Evolutionary conservation across 106 monocot genomes (phyloP).

Genomic region (Apostasia shenzhenica): DNA sequence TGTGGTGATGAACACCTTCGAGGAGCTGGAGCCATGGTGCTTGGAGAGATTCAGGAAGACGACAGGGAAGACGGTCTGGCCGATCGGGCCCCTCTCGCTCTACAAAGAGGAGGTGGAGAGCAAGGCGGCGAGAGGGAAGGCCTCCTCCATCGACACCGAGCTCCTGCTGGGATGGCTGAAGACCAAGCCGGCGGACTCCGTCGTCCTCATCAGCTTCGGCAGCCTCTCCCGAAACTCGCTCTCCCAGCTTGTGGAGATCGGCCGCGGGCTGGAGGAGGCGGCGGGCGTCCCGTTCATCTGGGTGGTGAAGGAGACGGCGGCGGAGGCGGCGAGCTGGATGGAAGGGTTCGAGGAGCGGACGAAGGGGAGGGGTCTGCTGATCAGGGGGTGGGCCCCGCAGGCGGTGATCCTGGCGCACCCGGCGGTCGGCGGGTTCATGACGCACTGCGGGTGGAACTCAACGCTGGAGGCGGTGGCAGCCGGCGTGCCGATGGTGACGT

Average conservation of each 20-base stretch:
- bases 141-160: neutral
- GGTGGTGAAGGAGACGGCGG: neutral
- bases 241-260: neutral
- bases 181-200: neutral
- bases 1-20: constrained; percentile 26
- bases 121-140: constrained; percentile 1
- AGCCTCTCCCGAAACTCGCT: neutral
- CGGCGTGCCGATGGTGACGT: constrained; percentile 43
- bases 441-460: constrained; percentile 83
- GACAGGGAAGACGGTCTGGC: constrained; percentile 11
- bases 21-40: constrained; percentile 12
- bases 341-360: neutral
- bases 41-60: constrained; percentile 3
- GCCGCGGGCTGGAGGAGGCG: neutral
- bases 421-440: constrained; percentile 49
- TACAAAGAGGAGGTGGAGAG: neutral
- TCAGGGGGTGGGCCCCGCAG: neutral
- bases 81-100: neutral
- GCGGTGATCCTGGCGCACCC: constrained; percentile 21
- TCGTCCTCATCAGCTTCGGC: neutral
- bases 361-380: neutral
- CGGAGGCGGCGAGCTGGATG: neutral
- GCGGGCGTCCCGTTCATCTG: neutral
- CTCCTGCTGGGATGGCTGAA: neutral
- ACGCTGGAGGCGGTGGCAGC: constrained; percentile 32